Evolutionary conservation across 1,139 yeast species (phyloP), one percentile per base, ranked within the genome.

Genomic region (Yamadazyma trypodendri): DNA sequence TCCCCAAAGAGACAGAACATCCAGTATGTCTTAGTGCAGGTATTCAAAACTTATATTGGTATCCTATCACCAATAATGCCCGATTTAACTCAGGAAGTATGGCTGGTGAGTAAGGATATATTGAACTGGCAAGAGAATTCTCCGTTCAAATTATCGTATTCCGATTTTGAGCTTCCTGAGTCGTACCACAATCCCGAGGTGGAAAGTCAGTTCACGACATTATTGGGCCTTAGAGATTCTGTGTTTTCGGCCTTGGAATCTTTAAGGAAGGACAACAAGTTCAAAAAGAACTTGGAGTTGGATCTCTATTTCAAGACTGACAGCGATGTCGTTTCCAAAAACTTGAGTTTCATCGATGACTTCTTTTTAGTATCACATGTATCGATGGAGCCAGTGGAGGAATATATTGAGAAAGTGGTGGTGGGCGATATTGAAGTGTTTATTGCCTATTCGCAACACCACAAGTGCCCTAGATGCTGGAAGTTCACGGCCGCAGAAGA

Each of bases 381-480:
- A 3, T 65, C 68, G 39, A 16, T 23, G 1, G 25, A 14, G 3
- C 7, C 12, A 2, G 18, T 27, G 11, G 24, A 20, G 2, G 37
- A 29, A 28, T 37, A 16, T 25, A 37, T 38, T 38, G 51, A 34
- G 23, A 20, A 36, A 2, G 31, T 48, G 3, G 49, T 42, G 0
- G 42, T 66, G 4, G 63, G 58, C 16, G 68, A 61, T 10, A 38
- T 29, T n/a, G n/a, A 20, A 4, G 29, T 45, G 2, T 34, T 25
- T 7, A 48, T 76, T 2, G 45, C 48, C 1, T 59, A 77, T 5
- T 51, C 64, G 10, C 71, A 60, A 0, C 55, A 63, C 4, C 61
- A 63, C 37, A 88, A 88, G 52, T 92, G 98, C 57, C 95, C 96
- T 2, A 74, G 98, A 54, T 92, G 98, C 60, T 92, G 98, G 98